Percentiles rank a stretch among this genome's conserved stretches.
Evolutionary conservation across 78 protist species (phyloP).

Genomic region (Guillardia theta): DNA sequence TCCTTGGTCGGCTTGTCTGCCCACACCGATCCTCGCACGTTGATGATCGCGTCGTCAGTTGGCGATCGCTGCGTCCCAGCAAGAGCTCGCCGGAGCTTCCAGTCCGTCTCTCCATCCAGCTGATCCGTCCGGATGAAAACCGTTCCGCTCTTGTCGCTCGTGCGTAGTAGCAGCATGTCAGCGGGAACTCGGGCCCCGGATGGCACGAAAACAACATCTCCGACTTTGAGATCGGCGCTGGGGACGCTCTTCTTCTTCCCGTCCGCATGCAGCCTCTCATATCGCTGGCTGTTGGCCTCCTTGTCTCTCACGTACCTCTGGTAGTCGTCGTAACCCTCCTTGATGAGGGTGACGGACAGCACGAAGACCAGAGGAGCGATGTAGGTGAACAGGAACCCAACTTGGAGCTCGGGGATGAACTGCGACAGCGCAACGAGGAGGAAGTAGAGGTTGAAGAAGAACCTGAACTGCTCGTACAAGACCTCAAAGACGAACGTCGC

Average conservation of each 20-base stretch:
- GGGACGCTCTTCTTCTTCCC: neutral
- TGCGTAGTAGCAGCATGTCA: constrained; percentile 83
- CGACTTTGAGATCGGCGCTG: neutral
- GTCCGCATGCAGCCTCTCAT: neutral
- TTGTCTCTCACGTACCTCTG: constrained; percentile 79
- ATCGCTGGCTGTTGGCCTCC: constrained; percentile 82
- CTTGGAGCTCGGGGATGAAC: constrained; percentile 84
- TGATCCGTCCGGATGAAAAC: constrained; percentile 91
- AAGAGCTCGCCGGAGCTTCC: constrained; percentile 81
- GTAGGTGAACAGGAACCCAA: constrained; percentile 92
- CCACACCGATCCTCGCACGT: neutral
- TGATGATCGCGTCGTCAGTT: neutral
- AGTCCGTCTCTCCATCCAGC: constrained; percentile 94
- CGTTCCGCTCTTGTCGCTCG: constrained; percentile 87
- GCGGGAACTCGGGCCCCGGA: constrained; percentile 64
- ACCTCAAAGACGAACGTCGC: constrained; percentile 62
- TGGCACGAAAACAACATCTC: neutral
- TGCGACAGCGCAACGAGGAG: constrained; percentile 90
- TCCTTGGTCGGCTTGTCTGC: constrained; percentile 79
- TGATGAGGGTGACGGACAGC: constrained; percentile 74
- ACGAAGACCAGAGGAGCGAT: constrained; percentile 92
- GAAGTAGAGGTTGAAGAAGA: constrained; percentile 92
- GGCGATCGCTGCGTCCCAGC: constrained; percentile 37
- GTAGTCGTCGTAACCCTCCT: constrained; percentile 92
- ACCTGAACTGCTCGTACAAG: constrained; percentile 89